Evolutionary conservation across 805 yeast species (phyloP), one percentile per base, ranked within the genome.

Genomic region (Candida bentonensis): DNA sequence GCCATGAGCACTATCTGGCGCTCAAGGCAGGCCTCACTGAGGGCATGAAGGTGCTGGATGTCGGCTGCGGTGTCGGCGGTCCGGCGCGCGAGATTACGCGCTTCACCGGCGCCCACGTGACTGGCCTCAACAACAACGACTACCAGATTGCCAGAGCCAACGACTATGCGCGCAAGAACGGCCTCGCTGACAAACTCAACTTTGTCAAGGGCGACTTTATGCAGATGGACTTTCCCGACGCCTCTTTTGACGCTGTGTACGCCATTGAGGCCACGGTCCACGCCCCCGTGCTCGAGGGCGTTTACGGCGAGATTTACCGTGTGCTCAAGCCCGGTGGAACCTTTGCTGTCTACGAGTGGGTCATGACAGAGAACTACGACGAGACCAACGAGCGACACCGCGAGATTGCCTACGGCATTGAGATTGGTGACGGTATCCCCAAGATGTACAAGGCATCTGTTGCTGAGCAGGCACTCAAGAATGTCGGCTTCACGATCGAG

Each of bases 51-150:
- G 98, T 89, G 15, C 73, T 89, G 54, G 98, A 89, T 62, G 98
- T 89, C 46, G 98, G 98, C 41, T 92, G 98, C 70, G 98, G 98
- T 73, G 95, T 89, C 56, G 98, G 98, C 61, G 98, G 98, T 39
- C 98, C 98, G 57, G 96, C 95, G 21, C 82, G 96, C 65, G 96
- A 92, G 69, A 89, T 89, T 58, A 73, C 82, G 49, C 78, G 95
- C 61, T 89, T 89, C 71, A 82, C 97, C 43, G 86, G 81, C 57
- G 81, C 87, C 67, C 68, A 76, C 55, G 72, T 89, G 61, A 83
- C 83, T 50, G 98, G 98, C 43, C 73, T 89, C 57, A 89, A 89
- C 72, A 89, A 92, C 73, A 92, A 92, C 63, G 98, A 92, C 67
- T 92, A 92, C 70, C 70, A 92, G 72, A 82, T 89, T 56, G 88